Evolutionary conservation across 495 filamentous ascomycete species (phyloP), one percentile per base, ranked within the genome.

Genomic region (Penicillium roqueforti): DNA sequence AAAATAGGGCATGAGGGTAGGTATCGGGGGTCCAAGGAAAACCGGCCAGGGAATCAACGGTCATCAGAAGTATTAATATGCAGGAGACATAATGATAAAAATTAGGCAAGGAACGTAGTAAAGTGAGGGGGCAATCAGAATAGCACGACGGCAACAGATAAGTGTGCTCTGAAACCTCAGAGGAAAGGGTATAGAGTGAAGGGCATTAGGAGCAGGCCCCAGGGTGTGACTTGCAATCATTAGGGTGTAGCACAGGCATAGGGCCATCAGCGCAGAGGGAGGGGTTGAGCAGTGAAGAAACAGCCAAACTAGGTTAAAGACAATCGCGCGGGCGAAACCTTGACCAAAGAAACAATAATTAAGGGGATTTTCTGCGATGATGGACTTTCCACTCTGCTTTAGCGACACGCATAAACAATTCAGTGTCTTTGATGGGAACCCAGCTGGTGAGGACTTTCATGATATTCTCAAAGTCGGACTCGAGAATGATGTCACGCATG

Each of bases 371-470:
- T 46, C 79, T 83, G 62, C 79, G 73, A 42, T 74, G 76, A 65
- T 87, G 83, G 61, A 83, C 75, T 71, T 87, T 93, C 85, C 89
- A 98, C 74, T 97, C 93, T 16, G 88, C 82, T 64, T 88, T 85
- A n/a, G 90, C 84, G 19, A 99, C 92, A 55, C 87, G 85, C 90
- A 99, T 96, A 59, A 99, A 79, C 32, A 96, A 67, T 65, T 99
- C 93, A 68, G 95, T 89, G 56, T 97, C 95, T 71, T 88, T 89
- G 60, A 99, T 87, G 11, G 95, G 95, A 34, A 99, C 85, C 87
- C 89, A 97, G 52, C 87, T 89, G 36, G 93, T 99, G 54, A 99
- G 80, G 23, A 93, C 88, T 71, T 97, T 97, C 93, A 99, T 99
- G 13, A 87, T 86, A 61, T 95, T 95, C 69, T 99, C 93, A 63